Percentiles rank a stretch among this genome's conserved stretches.
These are phyloP conservation scores for Haberlea rhodopensis DNA, from an alignment of 257 asterid species.

Conservation along the genomic window DNA sequence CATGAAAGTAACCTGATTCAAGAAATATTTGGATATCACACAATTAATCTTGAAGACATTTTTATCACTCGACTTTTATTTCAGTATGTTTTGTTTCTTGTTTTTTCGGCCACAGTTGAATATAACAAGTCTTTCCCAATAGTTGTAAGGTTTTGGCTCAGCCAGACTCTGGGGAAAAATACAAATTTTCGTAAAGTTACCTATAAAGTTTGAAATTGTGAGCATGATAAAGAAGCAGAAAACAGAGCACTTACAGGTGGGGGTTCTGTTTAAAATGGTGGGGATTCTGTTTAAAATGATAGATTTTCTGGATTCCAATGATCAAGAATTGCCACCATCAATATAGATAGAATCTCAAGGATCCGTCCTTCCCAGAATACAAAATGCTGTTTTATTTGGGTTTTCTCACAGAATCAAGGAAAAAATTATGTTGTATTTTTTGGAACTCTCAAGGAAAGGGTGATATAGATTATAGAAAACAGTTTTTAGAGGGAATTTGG, in stretches of 20 bases:
- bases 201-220: background rate
- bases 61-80: background rate
- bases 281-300: slow-evolving; percentile 28
- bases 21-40: background rate
- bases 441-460: too few relatives aligned
- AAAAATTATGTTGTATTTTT: too few relatives aligned
- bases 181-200: background rate
- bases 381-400: slow-evolving; percentile 27
- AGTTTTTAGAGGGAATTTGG: slow-evolving; percentile 41
- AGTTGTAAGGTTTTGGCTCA: slow-evolving; percentile 5
- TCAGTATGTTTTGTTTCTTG: slow-evolving; percentile 26
- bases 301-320: slow-evolving; percentile 24
- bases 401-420: slow-evolving; percentile 27
- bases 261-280: too few relatives aligned
- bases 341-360: background rate
- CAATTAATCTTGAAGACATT: background rate
- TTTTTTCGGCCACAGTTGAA: slow-evolving; percentile 22
- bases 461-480: slow-evolving; percentile 34
- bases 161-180: background rate
- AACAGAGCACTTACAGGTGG: slow-evolving; percentile 45
- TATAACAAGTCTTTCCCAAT: slow-evolving; percentile 25
- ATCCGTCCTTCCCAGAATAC: slow-evolving; percentile 5
- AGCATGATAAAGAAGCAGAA: slow-evolving; percentile 17
- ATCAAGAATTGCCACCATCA: slow-evolving; percentile 18
- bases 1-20: slow-evolving; percentile 32